Evolutionary conservation across 108 stramenopile species (phyloP).

Genomic region (Pseudonitzschia pungens): DNA sequence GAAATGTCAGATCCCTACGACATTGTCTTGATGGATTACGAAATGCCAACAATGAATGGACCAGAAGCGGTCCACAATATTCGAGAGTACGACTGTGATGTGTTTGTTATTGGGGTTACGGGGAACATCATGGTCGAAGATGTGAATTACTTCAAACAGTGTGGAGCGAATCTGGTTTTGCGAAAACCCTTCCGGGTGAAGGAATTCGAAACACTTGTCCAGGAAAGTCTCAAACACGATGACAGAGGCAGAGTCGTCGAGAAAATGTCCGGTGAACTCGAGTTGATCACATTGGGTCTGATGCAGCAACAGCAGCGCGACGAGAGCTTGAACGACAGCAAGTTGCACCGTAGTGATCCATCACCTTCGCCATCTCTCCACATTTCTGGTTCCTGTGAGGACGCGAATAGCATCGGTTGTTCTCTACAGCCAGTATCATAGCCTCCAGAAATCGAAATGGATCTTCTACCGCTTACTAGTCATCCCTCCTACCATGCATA

Average conservation of each 20-base stretch:
- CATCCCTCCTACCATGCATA: no score
- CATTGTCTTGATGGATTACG: conserved; percentile 37
- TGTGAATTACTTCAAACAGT: conserved; percentile 25
- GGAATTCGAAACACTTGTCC: conserved; percentile 21
- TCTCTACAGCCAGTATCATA: no score
- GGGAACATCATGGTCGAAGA: conserved; percentile 44
- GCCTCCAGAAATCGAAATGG: no score
- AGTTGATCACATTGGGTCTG: neutral
- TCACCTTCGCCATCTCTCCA: no score
- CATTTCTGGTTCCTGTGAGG: no score
- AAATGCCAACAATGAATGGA: conserved; percentile 28
- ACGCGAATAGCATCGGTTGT: no score
- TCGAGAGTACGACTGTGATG: conserved; percentile 30
- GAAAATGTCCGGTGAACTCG: neutral
- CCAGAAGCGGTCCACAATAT: conserved; percentile 20
- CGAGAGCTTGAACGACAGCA: no score
- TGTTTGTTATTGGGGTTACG: conserved; percentile 39
- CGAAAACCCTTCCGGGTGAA: conserved; percentile 38
- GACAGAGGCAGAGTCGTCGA: neutral
- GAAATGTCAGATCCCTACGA: conserved; percentile 16
- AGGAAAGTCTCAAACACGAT: neutral
- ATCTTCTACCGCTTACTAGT: no score
- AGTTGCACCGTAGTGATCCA: no score
- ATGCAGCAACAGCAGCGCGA: neutral
- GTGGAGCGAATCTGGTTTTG: conserved; percentile 40